phyloP scores from a whole-genome alignment of 176 grass and related monocot species.

The Phoenix roebelenii region DNA sequence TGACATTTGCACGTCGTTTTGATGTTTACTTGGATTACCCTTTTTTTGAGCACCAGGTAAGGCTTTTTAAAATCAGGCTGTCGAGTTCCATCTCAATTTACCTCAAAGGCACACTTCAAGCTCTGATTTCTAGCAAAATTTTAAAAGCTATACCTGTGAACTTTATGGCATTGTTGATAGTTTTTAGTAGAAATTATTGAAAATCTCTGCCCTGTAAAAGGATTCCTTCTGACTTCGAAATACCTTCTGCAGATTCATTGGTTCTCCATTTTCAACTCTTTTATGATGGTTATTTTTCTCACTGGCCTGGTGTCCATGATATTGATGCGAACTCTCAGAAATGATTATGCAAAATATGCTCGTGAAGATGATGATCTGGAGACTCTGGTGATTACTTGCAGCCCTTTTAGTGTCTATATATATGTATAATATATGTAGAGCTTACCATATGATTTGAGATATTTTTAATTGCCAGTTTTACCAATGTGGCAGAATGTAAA shows the following conservation, averaged over 20 bases:
- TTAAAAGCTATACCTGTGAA: too few relatives aligned
- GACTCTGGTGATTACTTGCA: conserved; percentile 2
- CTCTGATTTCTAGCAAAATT: too few relatives aligned
- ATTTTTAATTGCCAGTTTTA: too few relatives aligned
- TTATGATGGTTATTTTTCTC: conserved; percentile 7
- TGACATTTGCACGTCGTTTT: conserved; percentile 2
- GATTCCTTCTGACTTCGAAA: too few relatives aligned
- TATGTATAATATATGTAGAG: not conserved
- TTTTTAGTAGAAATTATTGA: not conserved
- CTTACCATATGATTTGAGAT: too few relatives aligned
- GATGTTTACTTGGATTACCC: not conserved
- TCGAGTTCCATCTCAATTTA: too few relatives aligned
- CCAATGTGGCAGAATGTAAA: not conserved
- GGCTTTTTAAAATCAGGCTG: not conserved
- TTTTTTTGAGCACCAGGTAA: conserved; percentile 2
- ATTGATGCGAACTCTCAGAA: conserved; percentile 3
- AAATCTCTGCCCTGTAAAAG: too few relatives aligned
- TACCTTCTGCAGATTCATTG: conserved; percentile 1
- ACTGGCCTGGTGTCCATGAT: conserved; percentile 3
- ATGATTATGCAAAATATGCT: conserved; percentile 7
- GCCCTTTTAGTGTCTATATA: conserved; percentile 3
- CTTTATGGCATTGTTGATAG: not conserved
- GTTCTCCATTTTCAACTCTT: conserved; percentile 4
- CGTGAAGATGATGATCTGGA: conserved; percentile 1
- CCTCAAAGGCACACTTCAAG: too few relatives aligned